A percentile compares a stretch with the other conserved stretches of the same genome.
phyloP scores from a whole-genome alignment of 2,329 filamentous ascomycete genomes.

The Penicillium sp. region DNA sequence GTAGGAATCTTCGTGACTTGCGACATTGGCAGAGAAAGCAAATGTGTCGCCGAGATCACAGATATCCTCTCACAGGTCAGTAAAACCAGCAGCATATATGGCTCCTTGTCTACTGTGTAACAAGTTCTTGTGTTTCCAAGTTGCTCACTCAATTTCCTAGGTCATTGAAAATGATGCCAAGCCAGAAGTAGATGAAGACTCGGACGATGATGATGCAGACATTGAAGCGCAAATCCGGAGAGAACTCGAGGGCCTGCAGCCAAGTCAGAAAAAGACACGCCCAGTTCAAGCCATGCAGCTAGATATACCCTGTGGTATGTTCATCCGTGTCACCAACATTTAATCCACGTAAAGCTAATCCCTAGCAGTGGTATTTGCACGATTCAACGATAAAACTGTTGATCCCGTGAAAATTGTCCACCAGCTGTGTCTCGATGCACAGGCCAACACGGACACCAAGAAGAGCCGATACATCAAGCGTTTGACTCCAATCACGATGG shows the following conservation, averaged over 20 bases:
- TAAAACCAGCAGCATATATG: not conserved
- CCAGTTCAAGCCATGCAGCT: constrained; percentile 55
- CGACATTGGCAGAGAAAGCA: constrained; percentile 60
- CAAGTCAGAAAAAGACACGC: constrained; percentile 46
- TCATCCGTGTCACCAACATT: not conserved
- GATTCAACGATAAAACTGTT: constrained; percentile 52
- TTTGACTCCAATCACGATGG: constrained; percentile 58
- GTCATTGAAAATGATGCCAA: not conserved
- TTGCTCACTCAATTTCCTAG: constrained; percentile 6
- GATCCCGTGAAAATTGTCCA: constrained; percentile 62
- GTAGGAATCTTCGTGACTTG: constrained; percentile 64
- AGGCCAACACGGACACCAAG: constrained; percentile 51
- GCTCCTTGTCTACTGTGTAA: not conserved
- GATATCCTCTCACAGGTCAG: constrained; percentile 59
- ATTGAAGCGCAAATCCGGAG: constrained; percentile 62
- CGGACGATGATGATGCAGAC: constrained; percentile 47
- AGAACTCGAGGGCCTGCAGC: constrained; percentile 56
- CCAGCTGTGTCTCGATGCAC: constrained; percentile 57
- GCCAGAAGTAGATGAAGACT: constrained; percentile 7
- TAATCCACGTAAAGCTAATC: constrained; percentile 17
- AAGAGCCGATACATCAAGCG: constrained; percentile 60
- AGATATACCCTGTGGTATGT: constrained; percentile 51
- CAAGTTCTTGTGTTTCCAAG: not conserved
- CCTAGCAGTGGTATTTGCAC: constrained; percentile 57
- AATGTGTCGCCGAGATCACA: constrained; percentile 57